Evolutionary conservation across 2,329 filamentous ascomycete genomes (phyloP).

Genomic region (Trichophyton benhamiae): DNA sequence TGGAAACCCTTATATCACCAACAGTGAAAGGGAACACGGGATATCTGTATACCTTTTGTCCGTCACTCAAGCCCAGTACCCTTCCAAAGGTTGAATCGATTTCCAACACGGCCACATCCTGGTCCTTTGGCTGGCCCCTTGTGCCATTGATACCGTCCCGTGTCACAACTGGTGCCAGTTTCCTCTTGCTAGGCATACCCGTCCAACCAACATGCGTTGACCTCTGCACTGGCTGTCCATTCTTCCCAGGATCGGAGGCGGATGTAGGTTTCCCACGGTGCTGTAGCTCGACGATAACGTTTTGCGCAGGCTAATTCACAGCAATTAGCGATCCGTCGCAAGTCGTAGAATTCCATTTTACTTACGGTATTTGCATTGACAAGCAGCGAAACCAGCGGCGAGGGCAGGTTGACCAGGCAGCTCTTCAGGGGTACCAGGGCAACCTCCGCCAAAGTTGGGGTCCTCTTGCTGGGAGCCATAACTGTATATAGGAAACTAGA

Average conservation of each 20-base stretch:
- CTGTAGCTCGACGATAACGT: conserved; percentile 86
- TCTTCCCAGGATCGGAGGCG: conserved; percentile 36
- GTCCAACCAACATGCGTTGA: conserved; percentile 93
- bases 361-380: conserved; percentile 82
- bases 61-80: conserved; percentile 64
- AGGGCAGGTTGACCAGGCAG: conserved; percentile 85
- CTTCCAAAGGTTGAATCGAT: conserved; percentile 75
- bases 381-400: conserved; percentile 69
- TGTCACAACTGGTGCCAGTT: conserved; percentile 57
- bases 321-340: background rate
- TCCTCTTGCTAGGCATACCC: conserved; percentile 88
- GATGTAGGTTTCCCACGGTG: conserved; percentile 46
- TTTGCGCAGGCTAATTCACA: conserved; percentile 63
- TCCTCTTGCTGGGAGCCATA: conserved; percentile 36
- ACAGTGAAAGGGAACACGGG: background rate
- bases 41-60: conserved; percentile 54
- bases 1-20: background rate
- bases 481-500: conserved; percentile 11
- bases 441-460: conserved; percentile 63
- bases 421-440: conserved; percentile 80
- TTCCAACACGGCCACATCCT: conserved; percentile 67
- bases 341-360: conserved; percentile 7
- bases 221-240: conserved; percentile 42
- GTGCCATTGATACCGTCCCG: conserved; percentile 57
- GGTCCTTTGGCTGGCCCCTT: conserved; percentile 52